Evolutionary conservation across 163 green algal genomes (phyloP), one percentile per base, ranked within the genome.

Genomic region (Scenedesmus sp.): DNA sequence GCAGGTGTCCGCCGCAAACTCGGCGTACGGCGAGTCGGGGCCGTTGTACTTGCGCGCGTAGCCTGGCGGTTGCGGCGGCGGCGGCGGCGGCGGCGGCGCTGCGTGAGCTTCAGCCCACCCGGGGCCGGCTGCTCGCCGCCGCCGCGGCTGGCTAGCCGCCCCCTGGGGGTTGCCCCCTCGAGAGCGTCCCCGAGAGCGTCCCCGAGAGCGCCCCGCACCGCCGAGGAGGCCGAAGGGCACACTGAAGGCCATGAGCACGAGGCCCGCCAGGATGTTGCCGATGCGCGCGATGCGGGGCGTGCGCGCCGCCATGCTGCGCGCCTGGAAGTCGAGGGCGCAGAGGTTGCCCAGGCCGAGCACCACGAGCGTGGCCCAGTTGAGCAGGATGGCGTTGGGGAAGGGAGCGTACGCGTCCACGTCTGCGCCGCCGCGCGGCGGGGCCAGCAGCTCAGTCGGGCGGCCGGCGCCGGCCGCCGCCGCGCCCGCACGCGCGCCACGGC

Each of bases 361-460:
- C 26, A 89, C 63, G 50, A 89, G 82, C 14, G 82, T 84, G 31
- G 78, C 82, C 85, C 85, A 87, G 69, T 86, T 86, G 39, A 88
- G 64, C 3, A 89, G 58, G 24, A 89, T 82, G 34, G 85, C 85
- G 71, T 89, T 89, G 20, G 85, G 85, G 72, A 89, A 89, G n/a
- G 85, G 85, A 22, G 82, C 71, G 39, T 84, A 84, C 13, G 85
- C 82, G 28, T 86, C 57, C 4, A 70, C 57, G 26, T 83, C n/a
- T n/a, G n/a, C n/a, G n/a, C n/a, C n/a, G n/a, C n/a, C n/a, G n/a
- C n/a, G n/a, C n/a, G n/a, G n/a, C n/a, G n/a, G n/a, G n/a, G n/a
- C n/a, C n/a, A n/a, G n/a, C n/a, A n/a, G n/a, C n/a, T n/a, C n/a
- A n/a, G n/a, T n/a, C n/a, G n/a, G n/a, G n/a, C n/a, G n/a, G n/a